phyloP scores from a whole-genome alignment of 331 rosid genomes.

The Cydonia oblonga region DNA sequence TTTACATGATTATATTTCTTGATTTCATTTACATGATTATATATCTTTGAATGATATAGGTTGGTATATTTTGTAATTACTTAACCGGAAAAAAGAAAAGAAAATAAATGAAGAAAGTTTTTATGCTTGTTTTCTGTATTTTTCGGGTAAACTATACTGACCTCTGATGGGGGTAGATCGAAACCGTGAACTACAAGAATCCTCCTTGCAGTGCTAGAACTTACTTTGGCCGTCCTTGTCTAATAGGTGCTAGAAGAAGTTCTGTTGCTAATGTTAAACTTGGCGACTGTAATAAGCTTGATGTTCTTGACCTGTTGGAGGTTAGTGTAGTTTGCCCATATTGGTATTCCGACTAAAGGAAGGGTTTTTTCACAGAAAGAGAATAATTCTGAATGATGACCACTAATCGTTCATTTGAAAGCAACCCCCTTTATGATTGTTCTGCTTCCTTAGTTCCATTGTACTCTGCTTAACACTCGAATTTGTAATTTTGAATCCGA shows the following conservation, averaged over 20 bases:
- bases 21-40: too few species aligned
- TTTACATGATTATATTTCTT: neutral
- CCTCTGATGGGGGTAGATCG: neutral
- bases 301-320: constrained; percentile 1
- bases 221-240: neutral
- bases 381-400: too few species aligned
- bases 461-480: neutral
- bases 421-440: neutral
- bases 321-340: neutral
- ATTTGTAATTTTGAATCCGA: constrained; percentile 12
- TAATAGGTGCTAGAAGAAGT: constrained; percentile 4
- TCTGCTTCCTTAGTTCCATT: neutral
- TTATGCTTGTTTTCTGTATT: neutral
- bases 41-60: too few species aligned
- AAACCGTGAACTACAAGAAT: neutral
- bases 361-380: neutral
- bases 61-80: neutral
- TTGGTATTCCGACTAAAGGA: neutral
- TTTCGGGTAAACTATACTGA: neutral
- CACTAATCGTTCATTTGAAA: neutral
- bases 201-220: constrained; percentile 4
- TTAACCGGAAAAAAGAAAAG: neutral
- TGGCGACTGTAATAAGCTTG: neutral
- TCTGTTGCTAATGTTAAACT: neutral
- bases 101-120: neutral